Conservation (phyloP, 106 monocot species). For the Allium cepa region DNA sequence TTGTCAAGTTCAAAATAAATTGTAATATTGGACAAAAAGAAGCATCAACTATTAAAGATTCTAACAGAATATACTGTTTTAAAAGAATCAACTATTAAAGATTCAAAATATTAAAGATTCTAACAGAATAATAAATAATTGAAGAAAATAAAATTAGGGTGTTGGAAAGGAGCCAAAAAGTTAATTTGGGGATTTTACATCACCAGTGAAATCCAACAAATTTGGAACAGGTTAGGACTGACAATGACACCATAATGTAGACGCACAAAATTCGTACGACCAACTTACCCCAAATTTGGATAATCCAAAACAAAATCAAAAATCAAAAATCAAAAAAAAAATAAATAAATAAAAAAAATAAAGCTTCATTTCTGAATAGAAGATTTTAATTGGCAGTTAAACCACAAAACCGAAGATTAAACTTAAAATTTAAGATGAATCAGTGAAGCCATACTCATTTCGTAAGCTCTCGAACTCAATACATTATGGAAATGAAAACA, state of each 20-base stretch:
- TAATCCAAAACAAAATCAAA: neutral
- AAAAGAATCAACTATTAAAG: too few species aligned
- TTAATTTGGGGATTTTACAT: neutral
- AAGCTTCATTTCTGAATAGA: neutral
- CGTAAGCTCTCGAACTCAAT: neutral
- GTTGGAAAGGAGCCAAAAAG: neutral
- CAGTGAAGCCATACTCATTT: constrained; percentile 1
- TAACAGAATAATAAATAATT: too few species aligned
- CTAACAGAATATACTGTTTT: too few species aligned
- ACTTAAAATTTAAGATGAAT: too few species aligned
- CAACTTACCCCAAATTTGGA: neutral
- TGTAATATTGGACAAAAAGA: too few species aligned
- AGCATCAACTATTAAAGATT: too few species aligned
- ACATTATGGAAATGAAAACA: neutral
- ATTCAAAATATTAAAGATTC: too few species aligned
- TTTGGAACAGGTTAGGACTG: neutral
- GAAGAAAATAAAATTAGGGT: neutral
- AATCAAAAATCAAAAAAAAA: neutral
- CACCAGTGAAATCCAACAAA: neutral
- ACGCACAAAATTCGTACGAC: neutral
- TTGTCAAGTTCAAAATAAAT: too few species aligned
- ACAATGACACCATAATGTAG: neutral
- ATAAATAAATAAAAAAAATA: too few species aligned
- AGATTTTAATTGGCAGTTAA: neutral
- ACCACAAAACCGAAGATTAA: too few species aligned